phyloP scores from a whole-genome alignment of 106 monocot species.

The Xerophyta viscosa region DNA sequence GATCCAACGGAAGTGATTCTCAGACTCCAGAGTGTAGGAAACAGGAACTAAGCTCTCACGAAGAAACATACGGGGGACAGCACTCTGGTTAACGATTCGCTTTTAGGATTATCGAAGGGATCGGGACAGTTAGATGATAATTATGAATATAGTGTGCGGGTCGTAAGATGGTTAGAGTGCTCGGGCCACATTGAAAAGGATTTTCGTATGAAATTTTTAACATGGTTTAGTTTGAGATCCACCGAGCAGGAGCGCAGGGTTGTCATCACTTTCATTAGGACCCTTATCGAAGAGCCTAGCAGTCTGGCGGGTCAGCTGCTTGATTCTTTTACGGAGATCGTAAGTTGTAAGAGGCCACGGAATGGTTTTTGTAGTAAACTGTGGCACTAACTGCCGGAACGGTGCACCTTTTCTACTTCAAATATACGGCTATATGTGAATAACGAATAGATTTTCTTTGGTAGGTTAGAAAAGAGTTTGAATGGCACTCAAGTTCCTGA shows the following conservation, averaged over 20 bases:
- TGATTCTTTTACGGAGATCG: constrained; percentile 74
- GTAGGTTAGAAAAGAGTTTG: too few relatives aligned
- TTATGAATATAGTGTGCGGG: constrained; percentile 85
- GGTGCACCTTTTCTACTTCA: too few relatives aligned
- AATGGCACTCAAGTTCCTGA: too few relatives aligned
- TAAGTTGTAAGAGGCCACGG: constrained; percentile 52
- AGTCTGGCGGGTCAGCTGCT: constrained; percentile 79
- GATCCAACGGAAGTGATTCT: constrained; percentile 50
- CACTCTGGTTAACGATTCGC: constrained; percentile 44
- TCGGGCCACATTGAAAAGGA: constrained; percentile 66
- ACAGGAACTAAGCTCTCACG: constrained; percentile 11
- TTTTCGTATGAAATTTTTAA: constrained; percentile 95
- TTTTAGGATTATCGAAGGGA: constrained; percentile 23
- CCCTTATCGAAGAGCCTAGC: constrained; percentile 74
- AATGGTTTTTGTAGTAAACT: constrained; percentile 79
- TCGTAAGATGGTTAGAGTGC: constrained; percentile 84
- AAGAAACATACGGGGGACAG: constrained; percentile 52
- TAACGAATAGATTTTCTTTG: too few relatives aligned
- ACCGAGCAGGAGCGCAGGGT: constrained; percentile 80
- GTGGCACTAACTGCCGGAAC: constrained; percentile 46
- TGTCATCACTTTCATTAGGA: constrained; percentile 73
- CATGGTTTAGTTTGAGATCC: constrained; percentile 90
- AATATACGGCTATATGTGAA: too few relatives aligned
- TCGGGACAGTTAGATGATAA: constrained; percentile 65
- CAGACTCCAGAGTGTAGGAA: constrained; percentile 40